These are phyloP conservation scores for Myrica gale DNA, from an alignment of 306 rosid species.

Conservation along the genomic window DNA sequence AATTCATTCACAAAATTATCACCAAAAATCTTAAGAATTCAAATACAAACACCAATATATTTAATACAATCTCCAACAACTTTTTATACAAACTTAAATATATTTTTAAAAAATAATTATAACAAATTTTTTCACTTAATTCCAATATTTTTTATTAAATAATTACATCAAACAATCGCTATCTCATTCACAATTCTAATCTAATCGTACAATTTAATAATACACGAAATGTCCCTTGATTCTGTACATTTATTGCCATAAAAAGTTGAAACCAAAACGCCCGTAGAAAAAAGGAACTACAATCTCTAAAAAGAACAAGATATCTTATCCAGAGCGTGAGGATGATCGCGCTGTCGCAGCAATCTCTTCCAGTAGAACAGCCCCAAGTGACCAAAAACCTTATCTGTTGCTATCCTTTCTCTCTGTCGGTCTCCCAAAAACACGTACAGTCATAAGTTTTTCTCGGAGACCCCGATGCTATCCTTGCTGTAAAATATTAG, in stretches of 20 bases:
- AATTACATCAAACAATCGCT: no score
- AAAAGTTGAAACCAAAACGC: background rate
- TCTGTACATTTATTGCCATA: background rate
- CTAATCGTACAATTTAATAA: no score
- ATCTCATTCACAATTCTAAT: no score
- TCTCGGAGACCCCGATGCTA: slow-evolving; percentile 21
- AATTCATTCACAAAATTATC: no score
- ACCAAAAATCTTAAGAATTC: no score
- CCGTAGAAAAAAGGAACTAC: background rate
- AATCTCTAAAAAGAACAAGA: background rate
- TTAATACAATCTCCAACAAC: no score
- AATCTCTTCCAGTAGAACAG: background rate
- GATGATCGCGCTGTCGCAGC: slow-evolving; percentile 18
- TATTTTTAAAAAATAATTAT: no score
- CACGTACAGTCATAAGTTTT: background rate
- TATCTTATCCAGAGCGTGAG: slow-evolving; percentile 36
- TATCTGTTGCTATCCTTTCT: slow-evolving; percentile 31
- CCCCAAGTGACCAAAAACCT: slow-evolving; percentile 29
- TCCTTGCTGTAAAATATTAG: slow-evolving; percentile 19
- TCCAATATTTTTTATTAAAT: no score
- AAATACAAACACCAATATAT: no score
- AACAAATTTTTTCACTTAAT: no score
- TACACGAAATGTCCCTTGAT: no score
- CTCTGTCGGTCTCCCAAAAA: slow-evolving; percentile 1
- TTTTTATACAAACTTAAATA: no score